Conservation (phyloP, 2,329 filamentous ascomycete species). For the Penicillium paneum region DNA sequence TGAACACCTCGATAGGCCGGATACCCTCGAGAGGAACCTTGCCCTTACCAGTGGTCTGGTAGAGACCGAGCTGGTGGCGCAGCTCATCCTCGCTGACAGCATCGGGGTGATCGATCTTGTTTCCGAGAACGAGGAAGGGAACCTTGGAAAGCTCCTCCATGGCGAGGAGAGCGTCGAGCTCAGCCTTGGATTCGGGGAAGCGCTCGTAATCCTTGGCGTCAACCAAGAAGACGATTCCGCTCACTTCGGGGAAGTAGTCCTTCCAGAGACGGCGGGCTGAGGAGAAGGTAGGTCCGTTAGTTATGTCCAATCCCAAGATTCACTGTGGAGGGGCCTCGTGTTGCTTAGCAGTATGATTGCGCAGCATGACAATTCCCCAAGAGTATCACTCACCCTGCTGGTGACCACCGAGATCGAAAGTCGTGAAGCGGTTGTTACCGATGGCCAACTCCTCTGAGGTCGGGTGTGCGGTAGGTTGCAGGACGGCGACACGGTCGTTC, state of each 20-base stretch:
- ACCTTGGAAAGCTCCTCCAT: slow-evolving; percentile 98
- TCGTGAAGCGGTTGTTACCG: slow-evolving; percentile 90
- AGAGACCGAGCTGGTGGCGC: slow-evolving; percentile 84
- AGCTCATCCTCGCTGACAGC: slow-evolving; percentile 95
- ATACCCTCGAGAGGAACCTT: slow-evolving; percentile 91
- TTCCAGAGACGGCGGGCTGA: slow-evolving; percentile 89
- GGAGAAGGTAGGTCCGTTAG: slow-evolving; percentile 2
- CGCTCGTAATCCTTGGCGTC: slow-evolving; percentile 97
- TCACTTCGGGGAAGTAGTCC: slow-evolving; percentile 95
- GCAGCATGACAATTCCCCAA: background rate
- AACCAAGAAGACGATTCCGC: slow-evolving; percentile 94
- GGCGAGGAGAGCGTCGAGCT: slow-evolving; percentile 88
- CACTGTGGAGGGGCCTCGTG: background rate
- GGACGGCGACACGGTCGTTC: slow-evolving; percentile 90
- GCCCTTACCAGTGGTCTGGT: slow-evolving; percentile 95
- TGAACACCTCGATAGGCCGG: slow-evolving; percentile 93
- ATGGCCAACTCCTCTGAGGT: slow-evolving; percentile 91
- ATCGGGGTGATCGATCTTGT: slow-evolving; percentile 99
- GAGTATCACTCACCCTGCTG: slow-evolving; percentile 67
- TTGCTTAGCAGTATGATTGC: background rate
- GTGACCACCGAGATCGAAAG: slow-evolving; percentile 89
- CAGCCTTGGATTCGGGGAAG: slow-evolving; percentile 89
- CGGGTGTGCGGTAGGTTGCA: slow-evolving; percentile 86
- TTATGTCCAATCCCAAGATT: background rate
- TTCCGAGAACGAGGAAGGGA: slow-evolving; percentile 91